Conservation (phyloP, 2,329 filamentous ascomycete species). For the Curvularia sp. region DNA sequence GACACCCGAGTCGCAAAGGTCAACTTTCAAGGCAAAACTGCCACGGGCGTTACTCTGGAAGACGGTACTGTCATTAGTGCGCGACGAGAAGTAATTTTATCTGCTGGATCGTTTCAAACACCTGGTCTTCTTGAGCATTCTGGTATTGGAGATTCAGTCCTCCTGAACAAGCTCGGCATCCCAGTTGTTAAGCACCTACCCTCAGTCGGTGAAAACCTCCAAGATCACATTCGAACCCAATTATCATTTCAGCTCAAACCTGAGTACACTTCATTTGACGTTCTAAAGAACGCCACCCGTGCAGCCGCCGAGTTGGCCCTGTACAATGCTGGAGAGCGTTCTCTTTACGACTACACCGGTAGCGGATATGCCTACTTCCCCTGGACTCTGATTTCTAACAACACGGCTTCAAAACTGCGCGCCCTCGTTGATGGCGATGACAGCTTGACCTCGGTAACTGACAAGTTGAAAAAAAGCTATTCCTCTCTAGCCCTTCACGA, state of each 20-base stretch:
- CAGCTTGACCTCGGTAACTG: slow-evolving; percentile 23
- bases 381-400: slow-evolving; percentile 52
- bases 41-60: slow-evolving; percentile 44
- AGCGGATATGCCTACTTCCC: slow-evolving; percentile 54
- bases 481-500: slow-evolving; percentile 43
- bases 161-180: slow-evolving; percentile 29
- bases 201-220: slow-evolving; percentile 41
- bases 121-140: slow-evolving; percentile 39
- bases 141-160: slow-evolving; percentile 30
- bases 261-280: slow-evolving; percentile 35
- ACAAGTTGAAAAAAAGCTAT: slow-evolving; percentile 38
- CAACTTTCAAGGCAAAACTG: slow-evolving; percentile 43
- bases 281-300: slow-evolving; percentile 37
- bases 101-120: slow-evolving; percentile 37
- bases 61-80: slow-evolving; percentile 43
- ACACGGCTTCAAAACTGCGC: slow-evolving; percentile 41
- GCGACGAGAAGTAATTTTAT: slow-evolving; percentile 39
- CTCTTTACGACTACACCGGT: slow-evolving; percentile 53
- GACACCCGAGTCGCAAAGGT: slow-evolving; percentile 52
- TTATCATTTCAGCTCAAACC: slow-evolving; percentile 34
- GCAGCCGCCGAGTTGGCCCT: slow-evolving; percentile 52
- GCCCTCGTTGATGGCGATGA: slow-evolving; percentile 41
- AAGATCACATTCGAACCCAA: slow-evolving; percentile 45
- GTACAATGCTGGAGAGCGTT: slow-evolving; percentile 43
- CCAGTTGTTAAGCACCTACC: slow-evolving; percentile 30